These are phyloP conservation scores for Globisporangium radiosum DNA, from an alignment of 352 stramenopile genomes.

Conservation along the genomic window DNA sequence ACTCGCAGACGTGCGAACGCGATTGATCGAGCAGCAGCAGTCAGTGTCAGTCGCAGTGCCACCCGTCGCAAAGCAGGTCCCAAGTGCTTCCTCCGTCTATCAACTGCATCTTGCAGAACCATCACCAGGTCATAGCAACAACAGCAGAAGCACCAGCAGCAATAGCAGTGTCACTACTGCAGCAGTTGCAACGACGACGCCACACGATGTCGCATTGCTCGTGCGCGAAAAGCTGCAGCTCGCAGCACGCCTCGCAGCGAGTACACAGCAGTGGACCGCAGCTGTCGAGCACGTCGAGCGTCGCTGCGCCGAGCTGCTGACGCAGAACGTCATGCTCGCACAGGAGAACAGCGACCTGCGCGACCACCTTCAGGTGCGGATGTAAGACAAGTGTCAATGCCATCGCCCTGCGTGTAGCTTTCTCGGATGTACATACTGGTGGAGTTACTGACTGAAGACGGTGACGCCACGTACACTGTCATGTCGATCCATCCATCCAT, in stretches of 20 bases:
- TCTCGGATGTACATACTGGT: too few species aligned
- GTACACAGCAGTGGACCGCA: conserved; percentile 34
- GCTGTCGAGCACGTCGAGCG: conserved; percentile 47
- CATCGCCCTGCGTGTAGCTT: too few species aligned
- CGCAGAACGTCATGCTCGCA: conserved; percentile 64
- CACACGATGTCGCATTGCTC: conserved; percentile 7
- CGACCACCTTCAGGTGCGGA: conserved; percentile 15
- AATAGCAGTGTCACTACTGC: neutral
- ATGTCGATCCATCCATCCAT: too few species aligned
- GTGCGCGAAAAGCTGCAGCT: conserved; percentile 26
- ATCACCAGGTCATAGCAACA: too few species aligned
- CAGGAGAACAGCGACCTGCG: conserved; percentile 55
- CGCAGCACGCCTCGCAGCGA: conserved; percentile 24
- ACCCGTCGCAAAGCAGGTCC: neutral
- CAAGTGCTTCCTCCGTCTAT: too few species aligned
- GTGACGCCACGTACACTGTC: too few species aligned
- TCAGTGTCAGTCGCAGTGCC: neutral
- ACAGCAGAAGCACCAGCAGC: neutral
- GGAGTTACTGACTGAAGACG: too few species aligned
- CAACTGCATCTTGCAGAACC: too few species aligned
- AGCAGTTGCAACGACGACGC: neutral
- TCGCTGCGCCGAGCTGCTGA: conserved; percentile 51
- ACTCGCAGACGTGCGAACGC: conserved; percentile 31
- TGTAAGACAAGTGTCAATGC: too few species aligned
- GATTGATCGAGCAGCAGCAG: conserved; percentile 10